These are phyloP conservation scores for Zelopaecilomyces penicillatus DNA, from an alignment of 2,329 filamentous ascomycete species.

Conservation along the genomic window DNA sequence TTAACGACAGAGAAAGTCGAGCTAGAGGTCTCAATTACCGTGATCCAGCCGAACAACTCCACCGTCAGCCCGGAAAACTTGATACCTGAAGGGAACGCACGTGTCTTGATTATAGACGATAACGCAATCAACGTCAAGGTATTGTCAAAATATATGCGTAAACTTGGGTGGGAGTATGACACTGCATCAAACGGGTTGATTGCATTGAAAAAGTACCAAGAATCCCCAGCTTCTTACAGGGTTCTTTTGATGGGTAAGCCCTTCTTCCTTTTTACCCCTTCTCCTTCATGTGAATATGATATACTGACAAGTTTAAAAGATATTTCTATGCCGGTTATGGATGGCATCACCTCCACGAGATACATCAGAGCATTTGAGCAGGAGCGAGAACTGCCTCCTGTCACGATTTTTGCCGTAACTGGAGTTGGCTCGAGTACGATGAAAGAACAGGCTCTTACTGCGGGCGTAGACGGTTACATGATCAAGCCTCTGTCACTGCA, in stretches of 20 bases:
- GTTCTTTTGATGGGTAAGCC: not conserved
- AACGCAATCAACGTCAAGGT: not conserved
- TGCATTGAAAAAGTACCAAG: not conserved
- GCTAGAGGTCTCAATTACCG: not conserved
- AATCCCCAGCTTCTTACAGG: not conserved
- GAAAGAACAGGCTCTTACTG: not conserved
- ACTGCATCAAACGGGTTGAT: not conserved
- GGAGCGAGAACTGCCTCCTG: not conserved
- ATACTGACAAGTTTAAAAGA: not conserved
- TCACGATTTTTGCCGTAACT: slow-evolving; percentile 19
- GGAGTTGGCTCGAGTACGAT: slow-evolving; percentile 36
- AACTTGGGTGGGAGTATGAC: not conserved
- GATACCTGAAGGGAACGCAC: not conserved
- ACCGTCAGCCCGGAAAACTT: not conserved
- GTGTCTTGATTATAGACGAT: not conserved
- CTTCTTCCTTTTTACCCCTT: not conserved
- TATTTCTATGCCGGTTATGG: not conserved
- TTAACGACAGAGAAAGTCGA: not conserved
- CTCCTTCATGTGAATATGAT: not conserved
- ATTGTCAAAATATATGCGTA: not conserved
- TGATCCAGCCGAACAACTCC: not conserved
- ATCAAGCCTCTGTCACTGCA: not conserved
- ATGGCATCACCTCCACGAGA: not conserved
- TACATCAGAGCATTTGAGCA: not conserved
- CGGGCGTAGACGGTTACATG: not conserved